A percentile compares a stretch with the other conserved stretches of the same genome.
These are phyloP conservation scores for Monosporascus sp. DNA, from an alignment of 2,329 filamentous ascomycete genomes.

Conservation along the genomic window DNA sequence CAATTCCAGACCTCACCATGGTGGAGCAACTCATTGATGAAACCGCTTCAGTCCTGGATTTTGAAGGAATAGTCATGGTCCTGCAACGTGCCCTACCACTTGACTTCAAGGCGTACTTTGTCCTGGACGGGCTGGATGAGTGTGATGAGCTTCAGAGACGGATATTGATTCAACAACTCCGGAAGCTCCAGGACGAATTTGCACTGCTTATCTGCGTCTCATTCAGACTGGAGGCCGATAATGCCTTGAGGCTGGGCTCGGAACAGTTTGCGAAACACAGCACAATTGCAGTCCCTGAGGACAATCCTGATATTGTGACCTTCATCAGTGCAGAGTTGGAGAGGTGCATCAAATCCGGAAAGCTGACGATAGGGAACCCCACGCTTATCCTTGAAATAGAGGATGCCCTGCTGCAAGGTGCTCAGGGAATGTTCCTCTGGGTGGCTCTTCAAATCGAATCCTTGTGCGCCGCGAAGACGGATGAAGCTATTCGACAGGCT, in stretches of 20 bases:
- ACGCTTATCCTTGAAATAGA: constrained; percentile 5
- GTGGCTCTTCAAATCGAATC: constrained; percentile 29
- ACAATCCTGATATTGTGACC: constrained; percentile 4
- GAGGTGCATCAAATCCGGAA: constrained; percentile 1
- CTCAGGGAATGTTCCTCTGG: constrained; percentile 36
- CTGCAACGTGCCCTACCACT: background rate
- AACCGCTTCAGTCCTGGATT: background rate
- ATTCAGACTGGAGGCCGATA: constrained; percentile 1
- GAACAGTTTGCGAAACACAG: constrained; percentile 1
- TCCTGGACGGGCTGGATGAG: constrained; percentile 7
- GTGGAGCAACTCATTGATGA: background rate
- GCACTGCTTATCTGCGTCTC: constrained; percentile 2
- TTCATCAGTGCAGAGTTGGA: constrained; percentile 6
- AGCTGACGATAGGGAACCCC: constrained; percentile 4
- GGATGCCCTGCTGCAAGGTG: constrained; percentile 16
- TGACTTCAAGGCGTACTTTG: background rate
- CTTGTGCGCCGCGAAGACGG: constrained; percentile 30
- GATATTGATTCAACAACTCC: constrained; percentile 1
- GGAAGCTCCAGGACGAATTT: background rate
- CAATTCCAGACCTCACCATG: background rate
- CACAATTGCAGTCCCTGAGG: background rate
- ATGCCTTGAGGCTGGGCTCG: background rate
- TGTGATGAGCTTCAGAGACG: background rate
- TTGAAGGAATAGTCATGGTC: background rate
- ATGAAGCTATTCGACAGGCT: constrained; percentile 29